These are phyloP conservation scores for Tylopilus sp. DNA, from an alignment of 1,284 basidiomycete species.

Conservation along the genomic window DNA sequence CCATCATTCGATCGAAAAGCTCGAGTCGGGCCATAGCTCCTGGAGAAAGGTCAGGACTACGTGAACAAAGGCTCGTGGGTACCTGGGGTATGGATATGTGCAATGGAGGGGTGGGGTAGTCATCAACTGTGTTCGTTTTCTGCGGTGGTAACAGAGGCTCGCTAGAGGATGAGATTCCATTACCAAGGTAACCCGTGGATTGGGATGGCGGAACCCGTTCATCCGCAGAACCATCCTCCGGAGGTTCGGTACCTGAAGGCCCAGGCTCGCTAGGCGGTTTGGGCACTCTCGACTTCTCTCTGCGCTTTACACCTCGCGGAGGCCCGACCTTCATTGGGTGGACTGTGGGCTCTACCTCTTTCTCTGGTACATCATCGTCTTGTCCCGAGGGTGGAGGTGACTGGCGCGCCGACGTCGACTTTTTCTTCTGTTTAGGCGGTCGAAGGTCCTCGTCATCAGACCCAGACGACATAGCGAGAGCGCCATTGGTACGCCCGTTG, in stretches of 20 bases:
- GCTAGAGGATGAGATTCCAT: neutral
- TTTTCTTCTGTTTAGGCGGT: constrained; percentile 2
- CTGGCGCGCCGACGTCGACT: neutral
- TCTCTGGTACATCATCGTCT: neutral
- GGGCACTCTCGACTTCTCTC: neutral
- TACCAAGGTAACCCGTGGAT: neutral
- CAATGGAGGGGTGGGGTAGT: neutral
- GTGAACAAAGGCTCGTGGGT: neutral
- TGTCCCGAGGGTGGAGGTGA: neutral
- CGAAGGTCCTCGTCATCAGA: constrained; percentile 7
- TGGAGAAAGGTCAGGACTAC: constrained; percentile 25
- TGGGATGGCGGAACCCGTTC: neutral
- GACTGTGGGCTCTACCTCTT: neutral
- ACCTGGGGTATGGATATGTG: constrained; percentile 6
- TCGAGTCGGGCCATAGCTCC: constrained; percentile 27
- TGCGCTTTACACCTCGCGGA: constrained; percentile 24
- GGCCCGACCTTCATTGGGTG: constrained; percentile 25
- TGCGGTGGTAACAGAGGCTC: neutral
- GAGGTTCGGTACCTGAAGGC: neutral
- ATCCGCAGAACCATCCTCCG: neutral
- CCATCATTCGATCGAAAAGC: constrained; percentile 28
- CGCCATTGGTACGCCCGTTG: neutral
- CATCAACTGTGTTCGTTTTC: neutral
- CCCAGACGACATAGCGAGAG: neutral
- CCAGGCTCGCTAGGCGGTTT: neutral